Base-by-base conservation (phyloP, 306 rosid genomes). In the Quercus rubra region DNA sequence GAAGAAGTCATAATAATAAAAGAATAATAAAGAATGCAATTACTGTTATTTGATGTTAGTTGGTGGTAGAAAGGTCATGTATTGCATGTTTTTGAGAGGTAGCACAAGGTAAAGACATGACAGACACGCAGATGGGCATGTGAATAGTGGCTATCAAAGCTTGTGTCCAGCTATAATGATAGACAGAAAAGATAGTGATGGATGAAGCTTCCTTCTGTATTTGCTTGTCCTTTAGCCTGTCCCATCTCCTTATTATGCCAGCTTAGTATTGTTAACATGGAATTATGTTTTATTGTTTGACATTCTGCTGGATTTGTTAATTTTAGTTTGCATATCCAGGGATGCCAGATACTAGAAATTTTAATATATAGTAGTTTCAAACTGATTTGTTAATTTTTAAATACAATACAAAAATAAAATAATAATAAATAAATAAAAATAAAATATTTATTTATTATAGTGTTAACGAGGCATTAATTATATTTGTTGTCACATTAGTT, bases 41-140 rank as follows among this genome's bases (percentile, higher is more conserved):
- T 74, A 82, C 85, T 80, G 38, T 80, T 87, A 78, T 83, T 76
- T 18, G 46, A 56, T 71, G 38, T 67, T 41, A 46, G 80, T 75
- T 74, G 83, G 77, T 79, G 79, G 49, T 68, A 74, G 73, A 23
- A 49, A 56, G 59, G 72, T 35, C 72, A 35, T 35, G 72, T 35
- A 33, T 9, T n/a, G 8, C 52, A 19, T 35, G 72, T 67, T 67
- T 67, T 41, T 27, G 78, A 51, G 82, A 71, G 79, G 75, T 74
- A 58, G 74, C 89, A 89, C 93, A 82, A 83, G 95, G 84, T 83
- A 67, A 75, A 80, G 80, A 80, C 85, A 56, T 81, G 73, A 72
- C 46, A 76, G 13, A n/a, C 30, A 59, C 55, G 19, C 77, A 80
- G 38, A 56, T 49, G 71, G 62, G 81, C 92, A 81, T 88, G 90